phyloP scores from a whole-genome alignment of 2,329 filamentous ascomycete genomes.

The Arthrobotrys megalospora region DNA sequence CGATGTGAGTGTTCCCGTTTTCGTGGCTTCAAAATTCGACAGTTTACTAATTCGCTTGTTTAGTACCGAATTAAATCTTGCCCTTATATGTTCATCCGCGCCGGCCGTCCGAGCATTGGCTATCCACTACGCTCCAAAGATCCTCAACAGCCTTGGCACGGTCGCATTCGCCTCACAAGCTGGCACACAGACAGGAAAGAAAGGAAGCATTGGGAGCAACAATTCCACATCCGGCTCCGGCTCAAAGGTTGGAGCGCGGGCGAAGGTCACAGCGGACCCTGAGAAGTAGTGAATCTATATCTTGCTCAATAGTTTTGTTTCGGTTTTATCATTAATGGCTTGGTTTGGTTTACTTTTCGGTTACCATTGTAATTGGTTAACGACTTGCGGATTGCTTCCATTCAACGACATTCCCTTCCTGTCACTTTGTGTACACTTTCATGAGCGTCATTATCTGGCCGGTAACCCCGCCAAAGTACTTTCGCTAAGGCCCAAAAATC shows the following conservation, averaged over 20 bases:
- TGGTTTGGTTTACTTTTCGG: constrained; percentile 6
- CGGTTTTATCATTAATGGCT: background rate
- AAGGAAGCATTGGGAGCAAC: constrained; percentile 34
- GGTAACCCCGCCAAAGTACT: background rate
- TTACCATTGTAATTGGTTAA: constrained; percentile 18
- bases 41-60: background rate
- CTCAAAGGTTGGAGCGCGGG: constrained; percentile 13
- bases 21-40: background rate
- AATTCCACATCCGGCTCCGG: background rate
- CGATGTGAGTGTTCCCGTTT: constrained; percentile 30
- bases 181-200: constrained; percentile 21
- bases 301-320: background rate
- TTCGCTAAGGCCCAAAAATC: background rate
- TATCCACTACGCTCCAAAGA: constrained; percentile 57
- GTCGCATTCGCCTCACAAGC: constrained; percentile 22
- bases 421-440: constrained; percentile 18
- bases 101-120: constrained; percentile 53
- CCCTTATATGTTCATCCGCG: constrained; percentile 51
- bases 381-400: constrained; percentile 5
- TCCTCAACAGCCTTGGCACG: constrained; percentile 38
- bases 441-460: background rate
- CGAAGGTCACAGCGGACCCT: constrained; percentile 24
- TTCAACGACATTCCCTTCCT: constrained; percentile 28
- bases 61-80: constrained; percentile 54
- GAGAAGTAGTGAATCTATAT: constrained; percentile 21